These are phyloP conservation scores for Alternaria angustiovoidea DNA, from an alignment of 2,329 filamentous ascomycete genomes.

Conservation along the genomic window DNA sequence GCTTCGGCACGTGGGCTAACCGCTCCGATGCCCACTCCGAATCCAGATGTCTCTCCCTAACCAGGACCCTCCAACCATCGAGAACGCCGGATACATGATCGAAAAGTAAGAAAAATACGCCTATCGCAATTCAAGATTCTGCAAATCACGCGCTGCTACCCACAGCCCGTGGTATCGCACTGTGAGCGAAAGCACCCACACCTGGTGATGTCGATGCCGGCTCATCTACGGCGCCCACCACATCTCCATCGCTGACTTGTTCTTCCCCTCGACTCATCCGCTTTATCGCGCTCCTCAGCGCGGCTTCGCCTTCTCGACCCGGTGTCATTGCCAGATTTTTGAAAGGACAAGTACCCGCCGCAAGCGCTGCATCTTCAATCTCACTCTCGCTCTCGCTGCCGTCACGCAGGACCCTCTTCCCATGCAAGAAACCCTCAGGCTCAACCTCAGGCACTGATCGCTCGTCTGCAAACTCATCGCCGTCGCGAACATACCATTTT, in stretches of 20 bases:
- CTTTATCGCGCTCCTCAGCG: conserved; percentile 15
- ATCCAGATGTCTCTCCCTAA: neutral
- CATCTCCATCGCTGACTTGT: conserved; percentile 2
- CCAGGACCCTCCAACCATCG: neutral
- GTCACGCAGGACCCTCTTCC: conserved; percentile 43
- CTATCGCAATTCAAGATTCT: neutral
- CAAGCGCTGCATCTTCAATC: conserved; percentile 34
- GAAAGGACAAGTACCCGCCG: conserved; percentile 41
- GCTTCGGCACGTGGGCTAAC: conserved; percentile 5
- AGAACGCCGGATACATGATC: neutral
- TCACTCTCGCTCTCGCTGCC: conserved; percentile 42
- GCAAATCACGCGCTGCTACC: conserved; percentile 19
- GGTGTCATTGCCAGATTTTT: conserved; percentile 34
- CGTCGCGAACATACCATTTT: conserved; percentile 79
- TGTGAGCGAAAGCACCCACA: conserved; percentile 7
- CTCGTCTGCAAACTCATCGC: conserved; percentile 65
- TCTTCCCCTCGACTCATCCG: conserved; percentile 16
- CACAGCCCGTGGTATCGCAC: conserved; percentile 26
- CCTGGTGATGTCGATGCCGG: conserved; percentile 20
- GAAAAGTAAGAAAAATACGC: neutral
- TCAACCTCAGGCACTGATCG: conserved; percentile 51
- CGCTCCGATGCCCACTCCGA: conserved; percentile 10
- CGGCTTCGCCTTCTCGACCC: neutral
- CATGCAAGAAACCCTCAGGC: conserved; percentile 48
- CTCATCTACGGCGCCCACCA: conserved; percentile 17